Conservation (phyloP, 306 rosid species). For the Sicyos baderoa region DNA sequence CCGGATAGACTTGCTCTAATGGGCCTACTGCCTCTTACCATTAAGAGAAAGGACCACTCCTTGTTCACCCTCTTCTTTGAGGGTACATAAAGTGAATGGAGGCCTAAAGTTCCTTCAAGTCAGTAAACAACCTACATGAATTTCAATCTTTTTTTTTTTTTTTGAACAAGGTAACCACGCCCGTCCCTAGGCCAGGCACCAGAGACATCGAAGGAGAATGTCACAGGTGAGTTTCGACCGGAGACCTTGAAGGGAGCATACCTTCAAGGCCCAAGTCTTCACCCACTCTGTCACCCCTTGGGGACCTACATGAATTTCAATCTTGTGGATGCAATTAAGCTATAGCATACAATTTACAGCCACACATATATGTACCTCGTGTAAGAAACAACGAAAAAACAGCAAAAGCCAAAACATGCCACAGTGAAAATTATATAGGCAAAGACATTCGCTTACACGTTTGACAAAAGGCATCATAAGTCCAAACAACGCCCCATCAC, state of each 20-base stretch:
- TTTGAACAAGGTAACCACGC: no score
- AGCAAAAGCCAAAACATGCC: not conserved
- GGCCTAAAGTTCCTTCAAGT: conserved; percentile 8
- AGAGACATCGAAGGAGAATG: no score
- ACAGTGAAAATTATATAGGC: not conserved
- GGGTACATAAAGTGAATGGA: not conserved
- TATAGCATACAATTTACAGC: no score
- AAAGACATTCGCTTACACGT: conserved; percentile 26
- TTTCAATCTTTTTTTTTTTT: not conserved
- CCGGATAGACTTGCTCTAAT: not conserved
- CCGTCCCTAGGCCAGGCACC: no score
- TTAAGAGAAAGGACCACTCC: not conserved
- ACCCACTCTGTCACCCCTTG: no score
- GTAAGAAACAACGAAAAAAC: not conserved
- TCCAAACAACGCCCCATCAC: conserved; percentile 63
- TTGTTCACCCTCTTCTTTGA: not conserved
- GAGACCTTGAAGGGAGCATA: no score
- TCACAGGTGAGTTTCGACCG: no score
- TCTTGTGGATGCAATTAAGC: not conserved
- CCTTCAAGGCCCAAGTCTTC: no score
- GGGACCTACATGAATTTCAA: not conserved
- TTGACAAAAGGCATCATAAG: conserved; percentile 62
- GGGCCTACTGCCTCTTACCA: not conserved
- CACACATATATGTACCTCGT: not conserved
- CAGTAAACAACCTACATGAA: not conserved